Evolutionary conservation across 1,284 basidiomycete species (phyloP).

Genomic region (Ganoderma leucocontextum): DNA sequence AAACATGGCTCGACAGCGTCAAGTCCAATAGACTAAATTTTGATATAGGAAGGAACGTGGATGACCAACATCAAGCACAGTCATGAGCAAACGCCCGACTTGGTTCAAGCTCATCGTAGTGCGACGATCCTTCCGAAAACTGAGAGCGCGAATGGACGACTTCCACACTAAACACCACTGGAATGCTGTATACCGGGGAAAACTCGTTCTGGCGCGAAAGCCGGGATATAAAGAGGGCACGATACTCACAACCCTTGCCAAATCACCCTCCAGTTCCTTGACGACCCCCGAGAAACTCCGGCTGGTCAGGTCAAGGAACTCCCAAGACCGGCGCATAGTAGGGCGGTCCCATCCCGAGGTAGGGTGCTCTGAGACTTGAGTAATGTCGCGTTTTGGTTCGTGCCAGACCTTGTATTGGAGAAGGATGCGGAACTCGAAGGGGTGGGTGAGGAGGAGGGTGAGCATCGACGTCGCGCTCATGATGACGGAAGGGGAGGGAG

Average conservation of each 20-base stretch:
- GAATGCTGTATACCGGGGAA: neutral
- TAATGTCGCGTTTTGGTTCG: slow-evolving; percentile 83
- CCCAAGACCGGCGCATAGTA: slow-evolving; percentile 92
- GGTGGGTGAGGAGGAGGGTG: slow-evolving; percentile 74
- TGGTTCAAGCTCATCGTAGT: neutral
- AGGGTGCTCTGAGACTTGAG: slow-evolving; percentile 70
- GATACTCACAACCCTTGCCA: slow-evolving; percentile 85
- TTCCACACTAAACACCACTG: neutral
- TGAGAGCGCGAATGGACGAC: neutral
- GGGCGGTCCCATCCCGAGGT: slow-evolving; percentile 86
- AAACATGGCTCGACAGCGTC: neutral
- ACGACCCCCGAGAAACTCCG: slow-evolving; percentile 94
- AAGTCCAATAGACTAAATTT: neutral
- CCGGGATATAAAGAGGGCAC: neutral
- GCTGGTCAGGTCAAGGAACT: slow-evolving; percentile 89
- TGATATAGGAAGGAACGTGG: neutral
- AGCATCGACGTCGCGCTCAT: slow-evolving; percentile 53
- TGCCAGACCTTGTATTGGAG: slow-evolving; percentile 84
- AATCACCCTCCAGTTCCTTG: slow-evolving; percentile 95
- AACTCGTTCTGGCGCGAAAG: neutral
- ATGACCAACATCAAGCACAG: neutral
- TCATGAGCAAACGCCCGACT: neutral
- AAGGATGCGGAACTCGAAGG: slow-evolving; percentile 80
- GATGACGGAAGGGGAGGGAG: slow-evolving; percentile 18
- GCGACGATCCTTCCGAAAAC: neutral